Evolutionary conservation across 1,284 basidiomycete genomes (phyloP), one percentile per base, ranked within the genome.

Genomic region (Pseudozyma thailandica): DNA sequence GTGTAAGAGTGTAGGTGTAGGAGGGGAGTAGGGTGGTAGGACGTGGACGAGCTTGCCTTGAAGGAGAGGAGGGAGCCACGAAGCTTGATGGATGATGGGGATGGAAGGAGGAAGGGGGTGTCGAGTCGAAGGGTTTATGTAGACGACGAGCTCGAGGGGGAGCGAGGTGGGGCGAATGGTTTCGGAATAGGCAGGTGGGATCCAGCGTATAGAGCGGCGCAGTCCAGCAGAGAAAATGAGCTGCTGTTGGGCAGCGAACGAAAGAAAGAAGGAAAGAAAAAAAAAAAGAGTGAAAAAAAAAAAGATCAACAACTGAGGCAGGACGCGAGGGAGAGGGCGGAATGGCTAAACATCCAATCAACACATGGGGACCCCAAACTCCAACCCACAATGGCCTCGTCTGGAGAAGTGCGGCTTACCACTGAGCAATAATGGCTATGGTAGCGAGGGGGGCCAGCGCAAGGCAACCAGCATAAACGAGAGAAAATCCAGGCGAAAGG

Each of bases 11-110:
- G 35, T 37, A 52, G 50, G 49, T 31, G 48, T 33, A 47, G 43
- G 45, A 52, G 9, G 28, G 26, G 27, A 57, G 41, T 21, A 25
- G 41, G 27, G 18, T 37, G 37, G 50, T 21, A 37, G 26, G 47
- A 30, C 18, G 46, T 41, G 51, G 43, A 35, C 43, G 53, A 57
- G 60, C 52, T 55, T 38, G 45, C 46, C 50, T 64, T 53, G 46
- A 58, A 50, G 50, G 31, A 28, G 37, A 41, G 39, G 31, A 35
- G 30, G 28, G 39, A 50, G 31, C 26, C 52, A 54, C 52, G 35
- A 57, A 53, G 63, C 53, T 56, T 66, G 63, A 59, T 41, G 57
- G 45, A 48, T 31, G 58, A 61, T 61, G 58, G 37, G 54, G 58
- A 28, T 27, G 6, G 21, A 28, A 26, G 8, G 42, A 23, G 23